A percentile compares a stretch with the other conserved stretches of the same genome.
These are phyloP conservation scores for Tuber brumale DNA, from an alignment of 495 filamentous ascomycete genomes.

Conservation along the genomic window DNA sequence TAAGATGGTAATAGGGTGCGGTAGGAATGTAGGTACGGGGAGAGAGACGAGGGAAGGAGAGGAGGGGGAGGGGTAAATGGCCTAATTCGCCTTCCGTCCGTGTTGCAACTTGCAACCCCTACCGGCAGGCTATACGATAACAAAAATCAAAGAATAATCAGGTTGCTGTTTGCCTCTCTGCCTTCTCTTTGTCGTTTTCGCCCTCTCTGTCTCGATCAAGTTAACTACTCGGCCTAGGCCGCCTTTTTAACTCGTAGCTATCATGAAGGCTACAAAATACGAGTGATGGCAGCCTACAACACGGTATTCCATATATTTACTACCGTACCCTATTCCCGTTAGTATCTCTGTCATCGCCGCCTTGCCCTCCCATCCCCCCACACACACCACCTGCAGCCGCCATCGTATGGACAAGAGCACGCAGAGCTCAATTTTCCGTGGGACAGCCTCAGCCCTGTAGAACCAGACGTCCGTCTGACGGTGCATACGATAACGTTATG, in stretches of 20 bases:
- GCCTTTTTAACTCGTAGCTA: too few species aligned
- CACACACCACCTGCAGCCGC: neutral
- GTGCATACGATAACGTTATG: neutral
- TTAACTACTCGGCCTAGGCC: neutral
- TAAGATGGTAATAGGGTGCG: slow-evolving; percentile 21
- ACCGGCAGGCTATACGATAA: too few species aligned
- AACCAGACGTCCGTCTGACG: neutral
- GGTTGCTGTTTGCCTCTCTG: neutral
- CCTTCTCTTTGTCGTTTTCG: neutral
- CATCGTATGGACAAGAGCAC: neutral
- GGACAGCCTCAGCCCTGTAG: neutral
- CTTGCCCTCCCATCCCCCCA: neutral
- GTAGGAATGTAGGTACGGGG: slow-evolving; percentile 34
- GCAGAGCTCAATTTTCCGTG: neutral
- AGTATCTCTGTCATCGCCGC: neutral
- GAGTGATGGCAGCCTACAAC: neutral
- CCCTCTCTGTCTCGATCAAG: neutral
- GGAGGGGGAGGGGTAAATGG: slow-evolving; percentile 38
- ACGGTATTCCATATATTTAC: neutral
- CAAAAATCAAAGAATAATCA: neutral
- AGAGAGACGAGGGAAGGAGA: slow-evolving; percentile 12
- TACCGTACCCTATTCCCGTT: neutral
- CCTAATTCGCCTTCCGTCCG: neutral
- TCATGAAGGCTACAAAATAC: neutral
- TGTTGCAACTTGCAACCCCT: neutral